These are phyloP conservation scores for Moricandia arvensis DNA, from an alignment of 345 rosid genomes.

Conservation along the genomic window DNA sequence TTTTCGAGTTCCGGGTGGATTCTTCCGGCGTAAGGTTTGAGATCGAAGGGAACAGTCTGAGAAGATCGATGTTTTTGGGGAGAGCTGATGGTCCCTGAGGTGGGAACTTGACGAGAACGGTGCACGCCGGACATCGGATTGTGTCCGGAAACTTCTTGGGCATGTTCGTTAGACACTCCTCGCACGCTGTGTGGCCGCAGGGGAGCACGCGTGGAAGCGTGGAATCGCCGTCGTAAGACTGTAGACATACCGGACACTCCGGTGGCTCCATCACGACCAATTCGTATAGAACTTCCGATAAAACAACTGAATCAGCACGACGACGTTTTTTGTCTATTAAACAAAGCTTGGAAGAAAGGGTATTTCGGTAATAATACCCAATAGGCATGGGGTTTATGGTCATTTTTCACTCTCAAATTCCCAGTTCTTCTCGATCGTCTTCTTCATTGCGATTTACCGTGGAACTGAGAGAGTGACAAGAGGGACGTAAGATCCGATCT, in stretches of 20 bases:
- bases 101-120: constrained; percentile 76
- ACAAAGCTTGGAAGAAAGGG: not conserved
- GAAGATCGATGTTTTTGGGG: constrained; percentile 86
- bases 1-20: constrained; percentile 1
- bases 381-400: not conserved
- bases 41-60: constrained; percentile 44
- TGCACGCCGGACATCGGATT: constrained; percentile 87
- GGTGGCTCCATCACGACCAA: constrained; percentile 53
- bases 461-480: constrained; percentile 1
- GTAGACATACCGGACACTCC: constrained; percentile 90
- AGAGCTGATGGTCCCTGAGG: constrained; percentile 67
- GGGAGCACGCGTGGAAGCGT: constrained; percentile 77
- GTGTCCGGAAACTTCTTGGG: constrained; percentile 63
- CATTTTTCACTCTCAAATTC: not conserved
- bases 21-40: constrained; percentile 27
- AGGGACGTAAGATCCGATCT: not conserved
- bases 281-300: too few relatives aligned
- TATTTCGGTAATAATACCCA: not conserved
- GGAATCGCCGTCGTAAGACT: constrained; percentile 54
- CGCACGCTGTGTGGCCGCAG: constrained; percentile 84
- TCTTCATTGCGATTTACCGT: not conserved
- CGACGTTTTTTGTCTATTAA: not conserved
- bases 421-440: not conserved
- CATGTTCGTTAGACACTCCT: constrained; percentile 59
- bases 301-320: not conserved